phyloP scores from a whole-genome alignment of 768 basidiomycete species.

The Serendipita sp. region DNA sequence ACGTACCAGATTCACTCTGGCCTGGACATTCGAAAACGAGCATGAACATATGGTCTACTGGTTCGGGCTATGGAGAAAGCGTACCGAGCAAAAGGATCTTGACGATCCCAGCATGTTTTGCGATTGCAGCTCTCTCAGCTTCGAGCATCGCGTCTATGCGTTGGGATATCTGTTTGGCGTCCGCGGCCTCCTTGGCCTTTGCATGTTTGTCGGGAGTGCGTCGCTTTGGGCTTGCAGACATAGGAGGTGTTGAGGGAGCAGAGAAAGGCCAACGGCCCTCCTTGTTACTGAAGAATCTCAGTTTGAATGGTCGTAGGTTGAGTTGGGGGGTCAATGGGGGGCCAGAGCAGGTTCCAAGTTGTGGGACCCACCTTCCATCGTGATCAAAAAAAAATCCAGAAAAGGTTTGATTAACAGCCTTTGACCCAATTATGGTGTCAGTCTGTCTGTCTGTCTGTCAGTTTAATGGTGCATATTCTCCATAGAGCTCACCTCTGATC shows the following conservation, averaged over 20 bases:
- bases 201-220: not conserved
- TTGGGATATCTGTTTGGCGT: not conserved
- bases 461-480: too few species aligned
- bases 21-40: not conserved
- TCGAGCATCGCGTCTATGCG: slow-evolving; percentile 2
- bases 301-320: not conserved
- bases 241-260: not conserved
- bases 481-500: too few species aligned
- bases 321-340: not conserved
- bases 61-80: not conserved
- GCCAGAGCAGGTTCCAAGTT: not conserved
- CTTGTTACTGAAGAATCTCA: not conserved
- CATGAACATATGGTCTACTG: not conserved
- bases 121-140: not conserved
- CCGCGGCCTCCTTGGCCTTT: not conserved
- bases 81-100: not conserved
- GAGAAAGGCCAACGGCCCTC: not conserved
- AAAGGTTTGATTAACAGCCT: too few species aligned
- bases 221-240: not conserved
- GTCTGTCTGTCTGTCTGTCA: too few species aligned
- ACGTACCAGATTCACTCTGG: slow-evolving; percentile 1
- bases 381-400: too few species aligned
- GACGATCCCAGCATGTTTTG: not conserved
- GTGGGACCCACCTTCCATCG: too few species aligned
- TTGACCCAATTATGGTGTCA: too few species aligned